Base-by-base conservation (phyloP, 768 basidiomycete species). In the Auricularia cornea region DNA sequence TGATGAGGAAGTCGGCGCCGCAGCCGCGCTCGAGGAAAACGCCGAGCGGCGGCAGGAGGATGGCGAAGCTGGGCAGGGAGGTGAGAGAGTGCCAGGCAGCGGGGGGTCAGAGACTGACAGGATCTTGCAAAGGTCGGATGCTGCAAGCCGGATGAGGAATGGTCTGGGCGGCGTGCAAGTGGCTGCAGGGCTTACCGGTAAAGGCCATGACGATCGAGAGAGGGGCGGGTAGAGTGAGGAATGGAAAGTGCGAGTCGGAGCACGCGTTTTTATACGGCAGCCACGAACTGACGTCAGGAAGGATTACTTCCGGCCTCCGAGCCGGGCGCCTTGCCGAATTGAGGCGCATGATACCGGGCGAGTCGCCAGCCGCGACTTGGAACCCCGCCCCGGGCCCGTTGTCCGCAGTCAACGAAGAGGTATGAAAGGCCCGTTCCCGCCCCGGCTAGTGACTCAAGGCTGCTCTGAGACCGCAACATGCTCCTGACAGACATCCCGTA, bases 1-100 rank as follows among this genome's bases (percentile, higher is more conserved):
- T 93, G 77, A 94, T 91, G 61, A 78, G 63, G 52, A 95, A 74
- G 72, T 94, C 92, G 26, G 82, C 84, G 38, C 79, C 77, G 72
- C 92, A 94, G 29, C 94, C 94, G 61, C 90, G 82, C 77, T 95
- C 92, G 29, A 95, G 76, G 77, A 94, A 93, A 29, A 96, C 94
- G 62, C 88, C 92, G 2, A 96, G 71, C 64, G 94, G 94, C 11
- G 92, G 91, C 16, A 92, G 69, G 72, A 92, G 68, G 75, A 92
- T 79, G 64, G 90, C 90, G 62, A 85, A 69, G 64, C 84, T 88
- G 67, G 59, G 56, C 28, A 60, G 62, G 20, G 35, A 63, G 59
- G 44, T 6, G 44, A 6, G 23, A 48, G 38, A 40, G 8, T 8
- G 62, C 87, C 92, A 2, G 95, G 72, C 64, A 92, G 93, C 10